Evolutionary conservation across 192 early-diverging fungal species (phyloP), one percentile per base, ranked within the genome.

Genomic region (Coemansia javaensis): DNA sequence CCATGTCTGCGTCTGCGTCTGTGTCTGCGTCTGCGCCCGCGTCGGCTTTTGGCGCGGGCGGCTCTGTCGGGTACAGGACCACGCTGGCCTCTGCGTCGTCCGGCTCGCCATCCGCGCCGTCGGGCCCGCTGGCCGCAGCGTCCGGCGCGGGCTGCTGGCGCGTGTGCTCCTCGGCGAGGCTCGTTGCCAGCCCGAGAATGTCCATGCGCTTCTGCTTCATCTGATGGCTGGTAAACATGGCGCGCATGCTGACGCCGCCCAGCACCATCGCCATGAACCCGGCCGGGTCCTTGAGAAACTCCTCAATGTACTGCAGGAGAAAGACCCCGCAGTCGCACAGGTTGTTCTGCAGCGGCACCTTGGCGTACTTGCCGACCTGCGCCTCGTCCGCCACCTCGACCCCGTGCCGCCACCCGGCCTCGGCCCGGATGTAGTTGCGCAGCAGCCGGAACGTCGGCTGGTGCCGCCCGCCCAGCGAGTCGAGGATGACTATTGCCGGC

Each of bases 311-410:
- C 47, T 91, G 81, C 7, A 90, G 58, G n/a, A 94, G 35, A 66
- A 81, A 92, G 13, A 94, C 68, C n/a, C 92, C 92, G 53, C 92
- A 94, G 60, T 94, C 92, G 46, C 83, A 89, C 53, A 77, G 60
- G 52, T 94, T 94, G 41, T 70, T 50, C 43, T 94, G 92, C 18
- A 71, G 44, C 14, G 89, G 88, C 15, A 82, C 79, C 70, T 85
- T 85, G 43, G 80, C 85, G 39, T 86, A 78, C 44, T 61, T 77
- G 8, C 79, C 75, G 1, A 65, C 21, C 2, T 18, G 50, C 5
- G 53, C 13, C 16, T 46, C 59, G 9, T 60, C 47, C 5, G 37
- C 25, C 34, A 76, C 43, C 0, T 75, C 53, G 15, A 74, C 47
- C 1, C 61, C 31, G 41, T 84, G 82, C 13, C 72, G 62, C 11